Evolutionary conservation across 192 early-diverging fungal species (phyloP).

Genomic region (Rhizophagus sp.): DNA sequence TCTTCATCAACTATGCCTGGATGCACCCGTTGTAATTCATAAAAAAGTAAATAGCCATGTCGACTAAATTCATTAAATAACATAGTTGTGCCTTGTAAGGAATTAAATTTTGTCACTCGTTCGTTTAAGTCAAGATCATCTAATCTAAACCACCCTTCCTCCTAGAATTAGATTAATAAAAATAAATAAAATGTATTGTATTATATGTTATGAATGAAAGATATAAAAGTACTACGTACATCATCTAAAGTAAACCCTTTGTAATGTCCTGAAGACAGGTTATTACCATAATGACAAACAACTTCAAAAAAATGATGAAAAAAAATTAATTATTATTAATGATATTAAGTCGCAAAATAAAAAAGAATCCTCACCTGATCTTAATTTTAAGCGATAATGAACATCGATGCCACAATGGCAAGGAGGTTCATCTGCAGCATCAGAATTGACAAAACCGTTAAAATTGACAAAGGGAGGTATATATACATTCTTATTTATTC

Average conservation of each 20-base stretch:
- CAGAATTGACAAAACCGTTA: conserved; percentile 49
- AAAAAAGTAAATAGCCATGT: conserved; percentile 68
- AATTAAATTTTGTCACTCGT: conserved; percentile 43
- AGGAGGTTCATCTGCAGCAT: conserved; percentile 32
- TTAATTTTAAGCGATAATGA: conserved; percentile 21
- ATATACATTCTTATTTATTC: conserved; percentile 51
- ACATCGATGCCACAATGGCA: conserved; percentile 28
- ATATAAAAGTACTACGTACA: conserved; percentile 20
- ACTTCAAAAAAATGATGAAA: conserved; percentile 43
- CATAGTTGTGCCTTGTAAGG: conserved; percentile 34
- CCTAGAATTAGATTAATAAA: conserved; percentile 28
- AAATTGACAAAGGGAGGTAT: conserved; percentile 54
- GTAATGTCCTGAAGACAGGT: conserved; percentile 53
- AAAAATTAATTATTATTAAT: not conserved
- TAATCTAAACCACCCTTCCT: conserved; percentile 50
- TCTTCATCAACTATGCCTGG: conserved; percentile 10
- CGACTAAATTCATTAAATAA: conserved; percentile 49
- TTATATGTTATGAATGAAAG: not conserved
- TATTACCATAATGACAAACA: conserved; percentile 57
- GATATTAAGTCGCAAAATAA: not conserved
- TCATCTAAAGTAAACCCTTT: conserved; percentile 46
- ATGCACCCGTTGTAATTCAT: conserved; percentile 50
- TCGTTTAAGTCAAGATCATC: conserved; percentile 60
- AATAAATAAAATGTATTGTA: conserved; percentile 33
- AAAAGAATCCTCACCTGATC: not conserved